Conservation (phyloP, 2,329 filamentous ascomycete genomes). For the Coniochaeta sp. region DNA sequence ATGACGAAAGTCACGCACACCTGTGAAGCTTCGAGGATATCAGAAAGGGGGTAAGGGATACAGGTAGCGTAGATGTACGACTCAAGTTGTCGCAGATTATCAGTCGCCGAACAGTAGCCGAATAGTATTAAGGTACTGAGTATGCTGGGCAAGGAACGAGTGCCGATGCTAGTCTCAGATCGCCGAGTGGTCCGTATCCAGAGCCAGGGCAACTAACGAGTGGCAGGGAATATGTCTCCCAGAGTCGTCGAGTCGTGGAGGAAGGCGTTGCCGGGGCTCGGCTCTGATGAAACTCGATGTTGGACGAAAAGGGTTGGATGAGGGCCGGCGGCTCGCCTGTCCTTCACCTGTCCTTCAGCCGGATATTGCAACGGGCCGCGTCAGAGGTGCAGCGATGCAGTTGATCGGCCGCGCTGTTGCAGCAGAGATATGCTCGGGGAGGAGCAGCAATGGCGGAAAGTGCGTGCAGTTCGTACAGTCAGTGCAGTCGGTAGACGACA, state of each 20-base stretch:
- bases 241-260: background rate
- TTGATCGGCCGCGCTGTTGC: background rate
- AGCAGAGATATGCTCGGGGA: background rate
- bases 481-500: background rate
- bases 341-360: background rate
- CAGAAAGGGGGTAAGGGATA: background rate
- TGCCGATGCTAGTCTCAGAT: background rate
- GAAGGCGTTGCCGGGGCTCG: background rate
- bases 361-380: background rate
- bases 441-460: background rate
- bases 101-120: background rate
- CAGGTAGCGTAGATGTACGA: background rate
- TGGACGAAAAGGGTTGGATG: background rate
- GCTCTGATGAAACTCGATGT: background rate
- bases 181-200: background rate
- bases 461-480: background rate
- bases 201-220: background rate
- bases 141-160: background rate
- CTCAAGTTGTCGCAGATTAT: background rate
- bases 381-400: background rate
- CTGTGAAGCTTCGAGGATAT: background rate
- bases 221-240: background rate
- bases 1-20: background rate
- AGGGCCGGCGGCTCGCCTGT: background rate
- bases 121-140: background rate